These are phyloP conservation scores for Penicillium oxalicum DNA, from an alignment of 2,329 filamentous ascomycete species.

Conservation along the genomic window DNA sequence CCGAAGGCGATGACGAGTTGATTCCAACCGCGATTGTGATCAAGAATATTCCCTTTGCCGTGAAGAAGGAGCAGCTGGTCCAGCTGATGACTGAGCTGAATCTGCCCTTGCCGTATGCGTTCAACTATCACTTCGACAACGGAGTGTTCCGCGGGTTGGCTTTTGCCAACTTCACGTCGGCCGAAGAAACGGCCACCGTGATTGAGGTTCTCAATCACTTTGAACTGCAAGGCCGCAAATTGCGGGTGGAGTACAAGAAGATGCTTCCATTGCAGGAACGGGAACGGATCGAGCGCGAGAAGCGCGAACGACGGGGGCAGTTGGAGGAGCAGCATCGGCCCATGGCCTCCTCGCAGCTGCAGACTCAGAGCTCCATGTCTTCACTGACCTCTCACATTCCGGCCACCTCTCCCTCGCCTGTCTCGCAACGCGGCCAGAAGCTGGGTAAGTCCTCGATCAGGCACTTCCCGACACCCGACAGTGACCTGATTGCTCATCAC, in stretches of 20 bases:
- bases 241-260: constrained; percentile 98
- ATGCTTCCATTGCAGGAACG: constrained; percentile 94
- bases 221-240: constrained; percentile 87
- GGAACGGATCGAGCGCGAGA: constrained; percentile 93
- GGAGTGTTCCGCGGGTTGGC: constrained; percentile 93
- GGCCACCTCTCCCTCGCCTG: constrained; percentile 60
- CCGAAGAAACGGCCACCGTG: constrained; percentile 85
- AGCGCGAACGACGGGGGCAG: constrained; percentile 90
- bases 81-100: constrained; percentile 91
- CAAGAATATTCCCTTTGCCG: constrained; percentile 98
- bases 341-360: constrained; percentile 58
- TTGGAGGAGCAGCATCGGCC: constrained; percentile 92
- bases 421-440: constrained; percentile 49
- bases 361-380: constrained; percentile 80
- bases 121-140: constrained; percentile 99
- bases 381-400: constrained; percentile 64
- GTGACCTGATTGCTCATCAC: constrained; percentile 8
- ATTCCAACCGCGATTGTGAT: constrained; percentile 98
- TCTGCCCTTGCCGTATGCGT: constrained; percentile 90
- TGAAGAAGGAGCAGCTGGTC: constrained; percentile 92
- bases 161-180: constrained; percentile 96
- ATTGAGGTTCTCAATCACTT: constrained; percentile 94
- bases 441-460: constrained; percentile 25
- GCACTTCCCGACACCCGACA: constrained; percentile 11
- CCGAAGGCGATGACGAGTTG: constrained; percentile 64